A percentile compares a stretch with the other conserved stretches of the same genome.
Evolutionary conservation across 805 yeast species (phyloP).

Genomic region (Cyberlindnera japonica): DNA sequence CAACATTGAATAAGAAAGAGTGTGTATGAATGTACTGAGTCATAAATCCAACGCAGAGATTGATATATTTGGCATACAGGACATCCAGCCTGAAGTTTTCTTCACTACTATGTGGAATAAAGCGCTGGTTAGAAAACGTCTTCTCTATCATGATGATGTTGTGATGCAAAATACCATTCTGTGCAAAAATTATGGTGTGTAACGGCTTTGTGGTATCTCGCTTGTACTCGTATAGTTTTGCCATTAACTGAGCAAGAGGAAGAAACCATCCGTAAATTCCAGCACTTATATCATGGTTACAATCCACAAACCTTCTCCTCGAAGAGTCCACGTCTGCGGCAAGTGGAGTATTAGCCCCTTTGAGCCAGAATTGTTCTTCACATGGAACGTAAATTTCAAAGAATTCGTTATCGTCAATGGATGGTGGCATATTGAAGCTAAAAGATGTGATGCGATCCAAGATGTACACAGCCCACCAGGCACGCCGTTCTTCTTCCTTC

Average conservation of each 20-base stretch:
- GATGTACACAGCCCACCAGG: slow-evolving; percentile 40
- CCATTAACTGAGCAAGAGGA: slow-evolving; percentile 33
- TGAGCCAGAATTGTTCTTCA: slow-evolving; percentile 32
- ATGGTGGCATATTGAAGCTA: slow-evolving; percentile 33
- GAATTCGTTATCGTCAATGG: slow-evolving; percentile 32
- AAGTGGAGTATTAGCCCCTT: slow-evolving; percentile 22
- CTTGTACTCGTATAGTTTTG: slow-evolving; percentile 26
- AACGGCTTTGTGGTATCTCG: slow-evolving; percentile 5
- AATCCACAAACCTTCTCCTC: slow-evolving; percentile 27
- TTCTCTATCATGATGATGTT: slow-evolving; percentile 10
- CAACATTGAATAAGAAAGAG: slow-evolving; percentile 16
- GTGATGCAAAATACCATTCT: slow-evolving; percentile 6
- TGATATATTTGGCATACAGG: slow-evolving; percentile 23
- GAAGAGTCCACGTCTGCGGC: slow-evolving; percentile 30
- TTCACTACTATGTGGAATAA: slow-evolving; percentile 15
- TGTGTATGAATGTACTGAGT: slow-evolving; percentile 15
- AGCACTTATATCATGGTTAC: slow-evolving; percentile 24
- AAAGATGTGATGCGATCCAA: slow-evolving; percentile 37
- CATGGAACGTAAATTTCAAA: slow-evolving; percentile 31
- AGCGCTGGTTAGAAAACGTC: slow-evolving; percentile 3
- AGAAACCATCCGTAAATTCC: slow-evolving; percentile 39
- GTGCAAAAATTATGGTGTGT: slow-evolving; percentile 3
- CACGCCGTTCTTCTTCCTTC: slow-evolving; percentile 37
- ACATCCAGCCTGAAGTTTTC: slow-evolving; percentile 16
- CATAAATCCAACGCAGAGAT: slow-evolving; percentile 18